Conservation (phyloP, 106 monocot genomes). For the Allium sativum region DNA sequence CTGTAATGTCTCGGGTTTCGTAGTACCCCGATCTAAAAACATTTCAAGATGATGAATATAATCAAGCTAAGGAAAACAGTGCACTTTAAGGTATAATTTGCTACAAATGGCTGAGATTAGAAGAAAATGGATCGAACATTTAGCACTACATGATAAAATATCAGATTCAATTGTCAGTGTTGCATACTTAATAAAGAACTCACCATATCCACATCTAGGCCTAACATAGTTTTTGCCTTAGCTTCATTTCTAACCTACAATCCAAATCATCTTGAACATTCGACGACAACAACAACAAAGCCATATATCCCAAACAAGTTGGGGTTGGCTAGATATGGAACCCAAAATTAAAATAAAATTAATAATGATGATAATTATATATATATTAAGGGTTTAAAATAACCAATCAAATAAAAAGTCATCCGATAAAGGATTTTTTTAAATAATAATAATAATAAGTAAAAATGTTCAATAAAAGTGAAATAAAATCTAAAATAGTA, state of each 20-base stretch:
- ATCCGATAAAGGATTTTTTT: too few species aligned
- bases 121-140: not conserved
- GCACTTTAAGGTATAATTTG: not conserved
- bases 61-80: not conserved
- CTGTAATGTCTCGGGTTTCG: conserved; percentile 59
- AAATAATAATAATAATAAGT: too few species aligned
- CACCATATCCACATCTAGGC: conserved; percentile 79
- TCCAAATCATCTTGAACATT: not conserved
- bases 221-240: conserved; percentile 84
- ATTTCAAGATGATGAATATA: not conserved
- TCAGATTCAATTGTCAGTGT: not conserved
- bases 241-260: conserved; percentile 83
- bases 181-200: conserved; percentile 8
- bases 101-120: not conserved
- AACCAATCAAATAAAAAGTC: too few species aligned
- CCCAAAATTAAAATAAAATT: too few species aligned
- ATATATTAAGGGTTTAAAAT: too few species aligned
- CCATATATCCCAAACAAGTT: too few species aligned
- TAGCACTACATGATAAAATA: not conserved
- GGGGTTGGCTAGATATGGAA: too few species aligned
- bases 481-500: too few species aligned
- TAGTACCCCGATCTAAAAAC: conserved; percentile 65
- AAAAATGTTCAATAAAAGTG: too few species aligned
- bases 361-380: too few species aligned
- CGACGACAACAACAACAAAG: too few species aligned